Percentiles rank a stretch among this genome's conserved stretches.
phyloP scores from a whole-genome alignment of 2,329 filamentous ascomycete species.

The Pseudonectria foliicola region DNA sequence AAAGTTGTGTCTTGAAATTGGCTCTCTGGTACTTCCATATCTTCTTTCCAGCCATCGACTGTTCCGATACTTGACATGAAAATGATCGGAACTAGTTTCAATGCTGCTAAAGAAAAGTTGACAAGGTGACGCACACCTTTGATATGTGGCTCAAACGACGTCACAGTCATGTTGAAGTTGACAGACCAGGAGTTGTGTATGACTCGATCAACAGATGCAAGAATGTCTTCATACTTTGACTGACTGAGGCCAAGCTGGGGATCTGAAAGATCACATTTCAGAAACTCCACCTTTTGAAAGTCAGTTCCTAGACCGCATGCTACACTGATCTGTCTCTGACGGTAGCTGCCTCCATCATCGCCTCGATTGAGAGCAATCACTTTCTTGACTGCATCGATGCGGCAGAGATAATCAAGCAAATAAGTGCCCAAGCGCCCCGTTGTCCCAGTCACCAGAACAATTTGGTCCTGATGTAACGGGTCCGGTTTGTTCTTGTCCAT shows the following conservation, averaged over 20 bases:
- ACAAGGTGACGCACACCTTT: slow-evolving; percentile 43
- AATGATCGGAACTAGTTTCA: slow-evolving; percentile 26
- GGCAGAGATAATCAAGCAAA: slow-evolving; percentile 39
- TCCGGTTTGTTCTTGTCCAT: slow-evolving; percentile 10
- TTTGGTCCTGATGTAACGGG: slow-evolving; percentile 31
- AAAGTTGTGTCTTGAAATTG: slow-evolving; percentile 27
- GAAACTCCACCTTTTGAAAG: slow-evolving; percentile 37
- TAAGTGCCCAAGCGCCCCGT: slow-evolving; percentile 85
- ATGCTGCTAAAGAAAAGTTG: slow-evolving; percentile 30
- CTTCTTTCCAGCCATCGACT: slow-evolving; percentile 26
- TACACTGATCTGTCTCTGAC: slow-evolving; percentile 30
- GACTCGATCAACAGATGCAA: slow-evolving; percentile 23
- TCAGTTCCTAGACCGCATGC: slow-evolving; percentile 32
- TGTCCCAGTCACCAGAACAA: slow-evolving; percentile 75
- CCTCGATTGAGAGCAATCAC: slow-evolving; percentile 23
- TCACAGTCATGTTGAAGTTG: slow-evolving; percentile 43
- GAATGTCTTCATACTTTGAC: slow-evolving; percentile 14
- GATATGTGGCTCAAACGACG: slow-evolving; percentile 44
- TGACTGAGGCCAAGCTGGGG: slow-evolving; percentile 39
- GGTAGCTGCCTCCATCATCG: slow-evolving; percentile 27
- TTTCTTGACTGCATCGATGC: slow-evolving; percentile 12
- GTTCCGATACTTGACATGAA: slow-evolving; percentile 39
- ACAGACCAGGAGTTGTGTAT: slow-evolving; percentile 46
- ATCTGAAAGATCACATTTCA: slow-evolving; percentile 41
- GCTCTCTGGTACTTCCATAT: slow-evolving; percentile 30